Conservation (phyloP, 2,329 filamentous ascomycete species). For the Trichoderma atroviride region DNA sequence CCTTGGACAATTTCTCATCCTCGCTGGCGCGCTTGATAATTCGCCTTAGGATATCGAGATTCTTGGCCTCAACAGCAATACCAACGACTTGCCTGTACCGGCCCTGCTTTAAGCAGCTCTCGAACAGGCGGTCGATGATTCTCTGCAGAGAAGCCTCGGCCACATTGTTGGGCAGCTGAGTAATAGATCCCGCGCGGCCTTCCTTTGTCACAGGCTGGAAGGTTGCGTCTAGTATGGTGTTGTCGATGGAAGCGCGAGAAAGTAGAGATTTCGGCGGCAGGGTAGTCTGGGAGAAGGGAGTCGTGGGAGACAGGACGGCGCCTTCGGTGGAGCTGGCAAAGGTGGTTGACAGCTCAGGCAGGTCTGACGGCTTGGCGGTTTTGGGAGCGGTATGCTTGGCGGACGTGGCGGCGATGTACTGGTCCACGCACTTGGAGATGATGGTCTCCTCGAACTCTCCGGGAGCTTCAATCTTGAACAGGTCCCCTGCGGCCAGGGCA, state of each 20-base stretch:
- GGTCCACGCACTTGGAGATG: slow-evolving; percentile 96
- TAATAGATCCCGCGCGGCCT: slow-evolving; percentile 61
- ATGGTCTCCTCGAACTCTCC: slow-evolving; percentile 99
- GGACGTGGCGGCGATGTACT: slow-evolving; percentile 80
- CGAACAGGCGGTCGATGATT: slow-evolving; percentile 87
- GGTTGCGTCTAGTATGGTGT: slow-evolving; percentile 62
- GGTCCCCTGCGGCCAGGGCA: slow-evolving; percentile 88
- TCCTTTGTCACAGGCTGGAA: slow-evolving; percentile 58
- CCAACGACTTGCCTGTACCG: slow-evolving; percentile 95
- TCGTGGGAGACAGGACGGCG: slow-evolving; percentile 82
- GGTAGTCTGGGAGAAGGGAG: slow-evolving; percentile 91
- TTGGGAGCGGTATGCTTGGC: slow-evolving; percentile 53
- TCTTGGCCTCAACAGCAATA: slow-evolving; percentile 93
- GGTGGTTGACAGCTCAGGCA: slow-evolving; percentile 77
- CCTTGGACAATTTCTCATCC: slow-evolving; percentile 73
- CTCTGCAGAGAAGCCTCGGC: slow-evolving; percentile 79
- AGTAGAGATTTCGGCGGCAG: slow-evolving; percentile 92
- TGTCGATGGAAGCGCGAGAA: slow-evolving; percentile 74
- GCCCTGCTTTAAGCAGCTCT: slow-evolving; percentile 81
- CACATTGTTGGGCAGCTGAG: slow-evolving; percentile 66
- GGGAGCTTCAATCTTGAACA: slow-evolving; percentile 88
- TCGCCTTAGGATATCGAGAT: slow-evolving; percentile 80
- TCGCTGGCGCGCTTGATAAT: slow-evolving; percentile 89
- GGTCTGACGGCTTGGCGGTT: slow-evolving; percentile 48
- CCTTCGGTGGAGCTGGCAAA: slow-evolving; percentile 72